Conservation (phyloP, 1,139 yeast species). For the Yamadazyma epiphylla region DNA sequence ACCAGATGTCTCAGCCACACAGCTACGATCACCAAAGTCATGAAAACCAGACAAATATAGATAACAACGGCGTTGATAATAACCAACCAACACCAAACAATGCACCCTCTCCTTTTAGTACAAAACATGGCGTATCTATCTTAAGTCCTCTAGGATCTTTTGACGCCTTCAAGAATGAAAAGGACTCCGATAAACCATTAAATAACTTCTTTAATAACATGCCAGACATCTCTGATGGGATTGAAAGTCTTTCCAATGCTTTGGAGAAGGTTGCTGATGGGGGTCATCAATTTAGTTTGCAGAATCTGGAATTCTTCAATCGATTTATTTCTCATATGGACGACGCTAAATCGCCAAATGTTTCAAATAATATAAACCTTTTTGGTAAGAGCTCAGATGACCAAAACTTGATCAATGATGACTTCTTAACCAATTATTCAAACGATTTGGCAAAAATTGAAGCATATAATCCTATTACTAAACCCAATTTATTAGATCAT, state of each 20-base stretch:
- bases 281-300: conserved; percentile 25
- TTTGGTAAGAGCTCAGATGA: conserved; percentile 2
- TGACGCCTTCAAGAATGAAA: neutral
- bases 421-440: conserved; percentile 16
- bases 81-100: neutral
- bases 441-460: conserved; percentile 20
- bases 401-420: conserved; percentile 4
- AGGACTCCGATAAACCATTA: conserved; percentile 2
- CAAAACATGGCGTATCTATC: conserved; percentile 13
- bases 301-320: conserved; percentile 27
- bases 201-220: conserved; percentile 4
- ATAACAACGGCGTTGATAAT: too few species aligned
- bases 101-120: conserved; percentile 9
- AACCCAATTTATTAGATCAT: conserved; percentile 1
- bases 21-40: too few species aligned
- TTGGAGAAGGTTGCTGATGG: conserved; percentile 27
- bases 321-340: conserved; percentile 16
- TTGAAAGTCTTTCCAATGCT: conserved; percentile 25
- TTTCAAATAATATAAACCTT: neutral
- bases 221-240: conserved; percentile 18
- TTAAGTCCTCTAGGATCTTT: conserved; percentile 4
- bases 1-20: too few species aligned
- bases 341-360: conserved; percentile 2
- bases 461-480: conserved; percentile 13
- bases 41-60: too few species aligned